These are phyloP conservation scores for Blastocystis sp. DNA, from an alignment of 352 stramenopile genomes.

Conservation along the genomic window DNA sequence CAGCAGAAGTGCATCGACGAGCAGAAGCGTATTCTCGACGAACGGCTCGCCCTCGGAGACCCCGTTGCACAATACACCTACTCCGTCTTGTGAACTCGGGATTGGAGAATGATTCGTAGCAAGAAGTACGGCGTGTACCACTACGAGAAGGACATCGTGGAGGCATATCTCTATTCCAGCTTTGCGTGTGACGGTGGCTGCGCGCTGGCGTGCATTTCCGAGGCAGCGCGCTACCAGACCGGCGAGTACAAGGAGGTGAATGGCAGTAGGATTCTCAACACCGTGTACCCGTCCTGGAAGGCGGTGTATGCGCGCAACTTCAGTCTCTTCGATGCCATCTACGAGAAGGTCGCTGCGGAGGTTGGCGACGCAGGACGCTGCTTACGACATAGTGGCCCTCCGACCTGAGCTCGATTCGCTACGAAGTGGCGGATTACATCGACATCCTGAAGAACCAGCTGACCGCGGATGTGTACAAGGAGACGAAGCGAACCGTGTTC, in stretches of 20 bases:
- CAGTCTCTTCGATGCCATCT: slow-evolving; percentile 56
- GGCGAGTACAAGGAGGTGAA: slow-evolving; percentile 34
- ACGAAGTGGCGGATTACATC: slow-evolving; percentile 59
- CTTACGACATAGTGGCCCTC: slow-evolving; percentile 48
- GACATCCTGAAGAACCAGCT: slow-evolving; percentile 34
- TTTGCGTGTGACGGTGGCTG: slow-evolving; percentile 17
- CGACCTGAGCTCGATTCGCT: slow-evolving; percentile 6
- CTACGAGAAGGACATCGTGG: slow-evolving; percentile 20
- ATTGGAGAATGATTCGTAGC: neutral
- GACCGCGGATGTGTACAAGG: neutral
- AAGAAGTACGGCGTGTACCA: slow-evolving; percentile 12
- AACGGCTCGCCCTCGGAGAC: slow-evolving; percentile 13
- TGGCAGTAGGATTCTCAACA: neutral
- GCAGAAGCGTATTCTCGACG: neutral
- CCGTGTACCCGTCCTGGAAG: slow-evolving; percentile 16
- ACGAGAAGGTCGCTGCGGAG: neutral
- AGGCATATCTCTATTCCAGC: neutral
- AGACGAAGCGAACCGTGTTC: slow-evolving; percentile 1
- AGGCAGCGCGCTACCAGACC: slow-evolving; percentile 1
- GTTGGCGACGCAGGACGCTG: neutral
- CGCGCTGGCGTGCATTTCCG: slow-evolving; percentile 1
- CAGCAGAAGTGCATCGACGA: slow-evolving; percentile 1
- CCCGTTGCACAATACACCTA: slow-evolving; percentile 37
- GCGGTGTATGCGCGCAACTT: neutral
- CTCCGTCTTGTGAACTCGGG: slow-evolving; percentile 34